Conservation (phyloP, 805 yeast species). For the Candida wancherniae region DNA sequence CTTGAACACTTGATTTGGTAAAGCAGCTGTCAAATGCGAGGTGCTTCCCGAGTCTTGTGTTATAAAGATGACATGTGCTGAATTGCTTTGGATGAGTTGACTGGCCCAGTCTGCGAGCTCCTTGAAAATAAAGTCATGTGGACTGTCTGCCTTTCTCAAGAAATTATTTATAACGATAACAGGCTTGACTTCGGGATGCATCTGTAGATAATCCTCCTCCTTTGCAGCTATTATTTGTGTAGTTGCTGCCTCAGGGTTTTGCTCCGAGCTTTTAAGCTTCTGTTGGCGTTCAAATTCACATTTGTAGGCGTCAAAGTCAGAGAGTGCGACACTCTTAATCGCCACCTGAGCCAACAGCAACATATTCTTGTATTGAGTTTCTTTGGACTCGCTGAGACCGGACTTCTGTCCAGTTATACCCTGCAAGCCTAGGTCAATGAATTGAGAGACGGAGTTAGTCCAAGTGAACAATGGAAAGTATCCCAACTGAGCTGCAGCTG, state of each 20-base stretch:
- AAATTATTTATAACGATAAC: constrained; percentile 79
- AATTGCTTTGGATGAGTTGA: constrained; percentile 62
- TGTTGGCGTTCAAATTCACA: constrained; percentile 18
- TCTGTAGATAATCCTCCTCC: constrained; percentile 79
- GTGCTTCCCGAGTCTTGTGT: constrained; percentile 81
- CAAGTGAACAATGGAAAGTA: constrained; percentile 94
- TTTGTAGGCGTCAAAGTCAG: constrained; percentile 28
- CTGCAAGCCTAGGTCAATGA: constrained; percentile 80
- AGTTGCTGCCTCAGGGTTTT: constrained; percentile 11
- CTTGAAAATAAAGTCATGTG: constrained; percentile 61
- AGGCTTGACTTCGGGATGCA: constrained; percentile 81
- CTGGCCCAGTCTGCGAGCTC: constrained; percentile 89
- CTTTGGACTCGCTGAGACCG: constrained; percentile 79
- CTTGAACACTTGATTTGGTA: constrained; percentile 87
- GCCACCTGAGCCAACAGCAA: constrained; percentile 68
- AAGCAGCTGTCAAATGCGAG: constrained; percentile 59
- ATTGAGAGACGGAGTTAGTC: constrained; percentile 73
- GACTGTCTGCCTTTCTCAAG: constrained; percentile 44
- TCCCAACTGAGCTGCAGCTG: constrained; percentile 73
- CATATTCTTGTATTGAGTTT: constrained; percentile 77
- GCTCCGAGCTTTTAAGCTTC: constrained; percentile 9
- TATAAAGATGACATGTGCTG: constrained; percentile 85
- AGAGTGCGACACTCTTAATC: constrained; percentile 54
- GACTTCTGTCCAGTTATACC: constrained; percentile 93
- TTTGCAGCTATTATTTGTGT: constrained; percentile 38